Evolutionary conservation across 2,329 filamentous ascomycete species (phyloP), one percentile per base, ranked within the genome.

Genomic region (Alternaria atra): DNA sequence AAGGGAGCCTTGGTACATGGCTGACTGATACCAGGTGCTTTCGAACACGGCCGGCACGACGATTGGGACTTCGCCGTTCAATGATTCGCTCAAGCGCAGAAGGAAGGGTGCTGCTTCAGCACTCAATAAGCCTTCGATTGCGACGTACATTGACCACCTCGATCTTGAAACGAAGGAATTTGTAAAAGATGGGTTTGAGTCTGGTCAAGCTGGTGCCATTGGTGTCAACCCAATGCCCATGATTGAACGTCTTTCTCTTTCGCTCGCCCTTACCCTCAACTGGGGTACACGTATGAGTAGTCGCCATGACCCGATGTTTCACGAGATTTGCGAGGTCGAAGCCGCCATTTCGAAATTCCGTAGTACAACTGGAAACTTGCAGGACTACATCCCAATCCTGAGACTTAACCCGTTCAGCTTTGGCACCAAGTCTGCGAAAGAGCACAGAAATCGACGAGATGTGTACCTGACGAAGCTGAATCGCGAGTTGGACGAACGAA

Each of bases 41-140:
- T 89, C 86, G 2, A 87, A 89, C 43, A 90, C 88, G 0, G 85
- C 87, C 1, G 88, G 88, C 6, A 90, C 88, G 0, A 91, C 89
- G 0, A 90, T 91, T 57, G 89, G 89, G 0, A 91, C 89, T 0
- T 88, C 86, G 1, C 89, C 89, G 0, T 91, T 89, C 71, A 87
- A 84, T 55, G 88, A 90, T 4, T 88, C 85, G 0, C 76, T 90
- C 29, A 90, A 90, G 73, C 81, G 87, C 5, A 81, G 88, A 34
- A 82, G 88, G 58, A 90, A 90, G 73, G 88, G 87, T 15, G 88
- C 88, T 1, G 88, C 88, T 0, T 86, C 86, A 4, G 88, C 89
- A 1, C 79, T 90, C 17, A 90, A 90, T 73, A 86, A 88, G 48
- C 87, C 88, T 0, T 87, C 87, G 0, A 86, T 90, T 1, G 84